These are phyloP conservation scores for Penstemon newberryi DNA, from an alignment of 257 asterid species.

Conservation along the genomic window DNA sequence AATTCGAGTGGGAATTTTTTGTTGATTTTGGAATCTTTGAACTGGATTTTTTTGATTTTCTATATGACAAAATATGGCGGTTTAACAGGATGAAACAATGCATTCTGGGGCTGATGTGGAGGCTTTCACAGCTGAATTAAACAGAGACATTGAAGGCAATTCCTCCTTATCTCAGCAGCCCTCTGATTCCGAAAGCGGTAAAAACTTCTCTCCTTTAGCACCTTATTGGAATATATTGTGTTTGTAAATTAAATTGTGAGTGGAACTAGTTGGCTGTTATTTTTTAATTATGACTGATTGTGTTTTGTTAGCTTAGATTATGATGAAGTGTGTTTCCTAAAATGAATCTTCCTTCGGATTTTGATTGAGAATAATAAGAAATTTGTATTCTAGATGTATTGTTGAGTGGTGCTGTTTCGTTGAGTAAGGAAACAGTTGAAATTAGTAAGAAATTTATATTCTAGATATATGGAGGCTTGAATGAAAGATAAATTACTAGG, in stretches of 20 bases:
- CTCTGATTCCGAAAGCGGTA: conserved; percentile 55
- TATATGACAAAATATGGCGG: not conserved
- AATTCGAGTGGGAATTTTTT: not conserved
- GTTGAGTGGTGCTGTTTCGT: not conserved
- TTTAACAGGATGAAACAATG: conserved; percentile 77
- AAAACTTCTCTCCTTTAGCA: not conserved
- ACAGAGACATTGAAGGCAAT: conserved; percentile 86
- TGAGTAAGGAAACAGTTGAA: conserved; percentile 3
- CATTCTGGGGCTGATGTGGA: conserved; percentile 99
- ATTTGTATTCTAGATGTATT: not conserved
- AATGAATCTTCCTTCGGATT: not conserved
- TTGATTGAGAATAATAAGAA: not conserved
- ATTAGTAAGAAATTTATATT: too few species aligned
- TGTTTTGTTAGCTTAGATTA: not conserved
- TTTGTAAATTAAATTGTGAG: not conserved
- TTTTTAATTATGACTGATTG: not conserved
- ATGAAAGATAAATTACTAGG: not conserved
- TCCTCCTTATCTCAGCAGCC: conserved; percentile 54
- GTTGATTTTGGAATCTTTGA: not conserved
- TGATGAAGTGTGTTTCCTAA: conserved; percentile 18
- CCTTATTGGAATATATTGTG: not conserved
- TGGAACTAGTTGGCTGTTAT: conserved; percentile 1
- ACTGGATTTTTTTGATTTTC: not conserved
- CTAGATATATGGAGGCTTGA: not conserved
- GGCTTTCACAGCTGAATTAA: conserved; percentile 87